A percentile compares a stretch with the other conserved stretches of the same genome.
phyloP scores from a whole-genome alignment of 441 rosid genomes.

The Aleurites moluccanus region DNA sequence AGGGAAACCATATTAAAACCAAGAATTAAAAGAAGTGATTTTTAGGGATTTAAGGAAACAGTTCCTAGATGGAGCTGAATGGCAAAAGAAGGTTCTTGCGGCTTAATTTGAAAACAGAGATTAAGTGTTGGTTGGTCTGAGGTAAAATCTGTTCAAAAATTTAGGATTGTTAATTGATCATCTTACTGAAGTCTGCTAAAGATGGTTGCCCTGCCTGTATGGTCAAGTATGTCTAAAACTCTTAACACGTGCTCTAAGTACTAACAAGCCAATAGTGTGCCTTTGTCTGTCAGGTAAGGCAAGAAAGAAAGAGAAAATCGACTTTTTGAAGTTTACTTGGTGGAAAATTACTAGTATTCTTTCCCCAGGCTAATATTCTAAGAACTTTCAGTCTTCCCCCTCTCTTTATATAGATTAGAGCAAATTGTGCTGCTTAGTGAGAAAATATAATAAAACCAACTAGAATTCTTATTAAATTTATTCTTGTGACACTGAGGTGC shows the following conservation, averaged over 20 bases:
- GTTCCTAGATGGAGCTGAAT: conserved; percentile 7
- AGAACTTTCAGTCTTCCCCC: background rate
- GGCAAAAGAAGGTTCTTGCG: background rate
- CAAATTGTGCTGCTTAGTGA: background rate
- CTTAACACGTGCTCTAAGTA: background rate
- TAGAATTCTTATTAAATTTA: background rate
- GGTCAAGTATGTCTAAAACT: background rate
- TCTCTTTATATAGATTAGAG: background rate
- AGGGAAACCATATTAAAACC: background rate
- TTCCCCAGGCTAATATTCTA: background rate
- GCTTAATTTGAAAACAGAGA: background rate
- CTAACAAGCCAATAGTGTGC: background rate
- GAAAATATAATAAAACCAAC: background rate
- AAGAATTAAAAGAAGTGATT: background rate
- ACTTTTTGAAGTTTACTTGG: background rate
- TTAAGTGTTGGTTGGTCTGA: background rate
- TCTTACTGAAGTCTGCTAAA: background rate
- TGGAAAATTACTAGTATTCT: background rate
- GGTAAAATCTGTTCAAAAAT: background rate
- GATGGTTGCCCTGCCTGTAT: background rate
- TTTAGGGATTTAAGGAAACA: background rate
- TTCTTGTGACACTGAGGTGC: background rate
- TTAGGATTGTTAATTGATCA: background rate
- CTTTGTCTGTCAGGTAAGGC: background rate
- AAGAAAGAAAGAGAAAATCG: background rate